Evolutionary conservation across 2,329 filamentous ascomycete genomes (phyloP), one percentile per base, ranked within the genome.

Genomic region (Onygenales sp.): DNA sequence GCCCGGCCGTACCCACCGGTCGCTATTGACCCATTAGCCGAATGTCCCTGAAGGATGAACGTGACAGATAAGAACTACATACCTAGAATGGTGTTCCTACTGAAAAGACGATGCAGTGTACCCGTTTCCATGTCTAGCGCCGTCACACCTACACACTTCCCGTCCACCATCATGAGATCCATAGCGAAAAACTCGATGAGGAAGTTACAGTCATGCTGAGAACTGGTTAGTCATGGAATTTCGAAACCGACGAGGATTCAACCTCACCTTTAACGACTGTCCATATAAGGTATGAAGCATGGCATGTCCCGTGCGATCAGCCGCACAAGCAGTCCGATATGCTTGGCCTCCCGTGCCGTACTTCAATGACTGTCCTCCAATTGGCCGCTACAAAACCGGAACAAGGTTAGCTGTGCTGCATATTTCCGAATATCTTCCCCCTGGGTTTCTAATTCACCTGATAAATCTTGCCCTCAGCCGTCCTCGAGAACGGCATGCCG

Each of bases 141-240:
- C 58, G 94, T 77, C 57, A 94, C 86, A 79, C 89, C 89, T 61
- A 88, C 88, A 77, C 89, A 95, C 71, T 88, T 84, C 54, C 88
- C 88, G 63, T 92, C 87, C 73, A 93, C 84, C 89, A 94, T 94
- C 64, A 95, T 87, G 71, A 94, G 76, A 69, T 95, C 89, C 59
- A 91, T 81, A 63, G 87, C 89, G 69, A 94, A 95, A 79, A 87
- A 94, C 74, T 95, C 89, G 71, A 95, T 94, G 74, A 94, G 93
- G 80, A 93, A 95, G 77, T 94, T 93, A 66, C 88, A 93, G 77
- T 92, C 89, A 78, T 95, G 88, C 57, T 58, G 21, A 42, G 5
- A 6, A 52, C 2, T 17, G 17, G 31, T 56, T 47, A 55, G 52
- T 10, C 11, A 31, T 4, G 42, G 48, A 52, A 44, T 42, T 6